Evolutionary conservation across 2,329 filamentous ascomycete species (phyloP), one percentile per base, ranked within the genome.

Genomic region (Colletotrichum limetticola): DNA sequence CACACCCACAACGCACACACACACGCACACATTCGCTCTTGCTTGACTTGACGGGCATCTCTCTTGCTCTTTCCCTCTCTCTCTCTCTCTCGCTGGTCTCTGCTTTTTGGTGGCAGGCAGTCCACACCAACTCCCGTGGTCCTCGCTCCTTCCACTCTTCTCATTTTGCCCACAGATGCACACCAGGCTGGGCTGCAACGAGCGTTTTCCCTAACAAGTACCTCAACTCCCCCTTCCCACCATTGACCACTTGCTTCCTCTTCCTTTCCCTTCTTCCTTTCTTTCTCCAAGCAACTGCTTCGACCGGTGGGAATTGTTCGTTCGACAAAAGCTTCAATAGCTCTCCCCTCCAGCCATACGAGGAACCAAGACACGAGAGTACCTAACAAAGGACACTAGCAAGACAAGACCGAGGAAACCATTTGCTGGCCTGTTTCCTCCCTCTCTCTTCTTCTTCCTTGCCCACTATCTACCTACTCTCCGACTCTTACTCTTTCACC

Each of bases 141-240:
- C 42, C 32, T 68, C 64, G 46, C 46, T 66, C 46, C 62, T 68
- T 68, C 32, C 30, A 32, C 30, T 42, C 35, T 59, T 56, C 46
- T 26, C 66, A 30, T 22, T 66, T 66, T 46, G 66, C 58, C 59
- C 66, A 53, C 69, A 71, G 57, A 71, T 67, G 59, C 66, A 53
- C 70, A 53, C 66, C 70, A 49, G 71, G 66, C 71, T 70, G 71
- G 60, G 61, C 56, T 66, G 53, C 61, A 59, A 72, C 60, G 55
- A 67, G 66, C 70, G 49, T 73, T 73, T 73, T 61, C 68, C 69
- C 70, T 72, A 70, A 73, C 67, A 73, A 73, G 71, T 73, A 71
- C 71, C 71, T 70, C 53, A 72, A 70, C 66, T 70, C 12, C 66
- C 70, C 66, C 70, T 70, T 72, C 71, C 71, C 67, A 71, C 66